phyloP scores from a whole-genome alignment of 768 basidiomycete species.

The Tulasnella sp. region DNA sequence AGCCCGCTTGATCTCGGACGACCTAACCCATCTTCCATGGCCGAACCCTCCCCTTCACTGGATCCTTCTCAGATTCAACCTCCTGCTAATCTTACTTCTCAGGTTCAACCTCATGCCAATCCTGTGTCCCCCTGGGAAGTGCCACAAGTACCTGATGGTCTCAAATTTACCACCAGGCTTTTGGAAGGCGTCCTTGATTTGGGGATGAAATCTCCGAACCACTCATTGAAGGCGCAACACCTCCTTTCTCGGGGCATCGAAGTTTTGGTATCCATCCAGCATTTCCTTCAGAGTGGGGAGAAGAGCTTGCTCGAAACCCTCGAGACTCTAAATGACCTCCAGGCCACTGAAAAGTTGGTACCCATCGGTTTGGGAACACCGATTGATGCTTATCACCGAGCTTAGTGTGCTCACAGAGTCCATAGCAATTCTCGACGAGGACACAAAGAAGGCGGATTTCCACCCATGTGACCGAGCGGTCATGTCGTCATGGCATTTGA shows the following conservation, averaged over 20 bases:
- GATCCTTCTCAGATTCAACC: too few relatives aligned
- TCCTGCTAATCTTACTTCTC: too few relatives aligned
- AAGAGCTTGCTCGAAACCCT: neutral
- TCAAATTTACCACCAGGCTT: neutral
- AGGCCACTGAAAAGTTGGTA: neutral
- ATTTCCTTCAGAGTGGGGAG: neutral
- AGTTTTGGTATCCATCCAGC: neutral
- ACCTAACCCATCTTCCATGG: neutral
- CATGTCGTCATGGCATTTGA: neutral
- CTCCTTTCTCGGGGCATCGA: neutral
- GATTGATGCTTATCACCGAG: neutral
- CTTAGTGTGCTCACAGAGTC: neutral
- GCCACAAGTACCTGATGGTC: neutral
- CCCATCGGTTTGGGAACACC: neutral
- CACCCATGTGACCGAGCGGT: neutral
- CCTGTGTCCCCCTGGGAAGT: neutral
- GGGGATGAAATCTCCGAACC: neutral
- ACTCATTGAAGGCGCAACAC: neutral
- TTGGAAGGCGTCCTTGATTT: neutral
- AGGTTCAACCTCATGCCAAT: neutral
- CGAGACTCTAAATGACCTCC: neutral
- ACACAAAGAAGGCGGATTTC: neutral
- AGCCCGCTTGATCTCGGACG: neutral
- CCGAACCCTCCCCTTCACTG: neutral
- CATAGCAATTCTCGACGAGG: neutral